Conservation (phyloP, 2,329 filamentous ascomycete species). For the Cryphonectria japonica region DNA sequence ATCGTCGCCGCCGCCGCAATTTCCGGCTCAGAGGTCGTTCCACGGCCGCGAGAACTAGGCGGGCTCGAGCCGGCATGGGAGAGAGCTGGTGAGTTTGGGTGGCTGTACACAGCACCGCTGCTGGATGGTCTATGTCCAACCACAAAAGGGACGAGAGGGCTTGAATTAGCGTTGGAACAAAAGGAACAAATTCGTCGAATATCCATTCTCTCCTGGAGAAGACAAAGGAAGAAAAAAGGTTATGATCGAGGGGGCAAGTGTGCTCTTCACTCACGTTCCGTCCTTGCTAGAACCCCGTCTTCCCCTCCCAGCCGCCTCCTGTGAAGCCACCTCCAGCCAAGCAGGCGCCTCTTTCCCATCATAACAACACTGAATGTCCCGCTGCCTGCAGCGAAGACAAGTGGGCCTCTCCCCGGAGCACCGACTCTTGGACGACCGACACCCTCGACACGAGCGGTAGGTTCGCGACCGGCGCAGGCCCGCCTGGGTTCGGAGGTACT, state of each 20-base stretch:
- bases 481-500: slow-evolving; percentile 23
- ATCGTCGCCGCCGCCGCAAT: background rate
- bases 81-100: slow-evolving; percentile 3
- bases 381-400: slow-evolving; percentile 29
- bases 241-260: too few relatives aligned
- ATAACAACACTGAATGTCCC: slow-evolving; percentile 27
- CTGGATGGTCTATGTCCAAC: background rate
- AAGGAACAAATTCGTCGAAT: background rate
- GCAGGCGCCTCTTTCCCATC: slow-evolving; percentile 30
- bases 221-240: too few relatives aligned
- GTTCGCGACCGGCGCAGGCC: slow-evolving; percentile 28
- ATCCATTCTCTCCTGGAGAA: background rate
- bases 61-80: background rate
- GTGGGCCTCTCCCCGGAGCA: slow-evolving; percentile 29
- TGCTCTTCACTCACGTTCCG: background rate
- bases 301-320: background rate
- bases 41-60: background rate
- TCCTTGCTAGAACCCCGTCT: background rate
- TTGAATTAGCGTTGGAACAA: background rate
- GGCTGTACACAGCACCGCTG: background rate
- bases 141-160: background rate
- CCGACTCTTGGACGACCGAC: slow-evolving; percentile 28
- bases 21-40: background rate
- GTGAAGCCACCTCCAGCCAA: slow-evolving; percentile 28
- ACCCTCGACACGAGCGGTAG: slow-evolving; percentile 29